These are phyloP conservation scores for Achaetomiella virescens DNA, from an alignment of 495 filamentous ascomycete species.

Conservation along the genomic window DNA sequence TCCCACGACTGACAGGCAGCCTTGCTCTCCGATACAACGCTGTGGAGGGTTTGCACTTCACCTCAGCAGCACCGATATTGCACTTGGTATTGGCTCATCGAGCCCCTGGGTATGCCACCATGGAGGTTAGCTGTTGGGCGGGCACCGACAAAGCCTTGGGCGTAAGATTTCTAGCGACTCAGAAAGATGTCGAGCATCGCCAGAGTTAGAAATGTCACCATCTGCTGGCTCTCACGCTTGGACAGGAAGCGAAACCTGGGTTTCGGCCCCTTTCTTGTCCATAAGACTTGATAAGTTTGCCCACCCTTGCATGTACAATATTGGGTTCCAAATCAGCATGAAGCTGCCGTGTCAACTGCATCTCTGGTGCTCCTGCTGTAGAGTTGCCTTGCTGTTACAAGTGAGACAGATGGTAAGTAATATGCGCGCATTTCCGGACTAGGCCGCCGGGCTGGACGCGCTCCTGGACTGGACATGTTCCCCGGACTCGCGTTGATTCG, in stretches of 20 bases:
- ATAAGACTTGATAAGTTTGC: neutral
- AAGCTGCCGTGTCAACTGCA: neutral
- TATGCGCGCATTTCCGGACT: neutral
- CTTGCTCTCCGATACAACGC: neutral
- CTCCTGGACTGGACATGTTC: too few relatives aligned
- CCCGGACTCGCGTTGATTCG: too few relatives aligned
- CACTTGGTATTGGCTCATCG: neutral
- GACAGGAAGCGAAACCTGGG: neutral
- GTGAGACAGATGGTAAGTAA: neutral
- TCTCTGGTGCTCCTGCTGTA: neutral
- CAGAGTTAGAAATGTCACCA: neutral
- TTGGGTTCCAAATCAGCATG: neutral
- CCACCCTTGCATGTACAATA: neutral
- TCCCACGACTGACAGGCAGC: too few relatives aligned
- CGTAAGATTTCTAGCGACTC: neutral
- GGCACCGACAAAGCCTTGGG: neutral
- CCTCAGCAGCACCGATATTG: neutral
- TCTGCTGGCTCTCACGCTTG: neutral
- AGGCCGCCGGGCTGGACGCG: too few relatives aligned
- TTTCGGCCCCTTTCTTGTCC: neutral
- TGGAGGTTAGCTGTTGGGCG: neutral
- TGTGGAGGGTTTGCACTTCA: neutral
- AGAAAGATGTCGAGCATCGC: neutral
- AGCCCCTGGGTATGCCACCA: neutral
- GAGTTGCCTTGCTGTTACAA: neutral